Evolutionary conservation across 441 rosid species (phyloP).

Genomic region (Breynia disticha): DNA sequence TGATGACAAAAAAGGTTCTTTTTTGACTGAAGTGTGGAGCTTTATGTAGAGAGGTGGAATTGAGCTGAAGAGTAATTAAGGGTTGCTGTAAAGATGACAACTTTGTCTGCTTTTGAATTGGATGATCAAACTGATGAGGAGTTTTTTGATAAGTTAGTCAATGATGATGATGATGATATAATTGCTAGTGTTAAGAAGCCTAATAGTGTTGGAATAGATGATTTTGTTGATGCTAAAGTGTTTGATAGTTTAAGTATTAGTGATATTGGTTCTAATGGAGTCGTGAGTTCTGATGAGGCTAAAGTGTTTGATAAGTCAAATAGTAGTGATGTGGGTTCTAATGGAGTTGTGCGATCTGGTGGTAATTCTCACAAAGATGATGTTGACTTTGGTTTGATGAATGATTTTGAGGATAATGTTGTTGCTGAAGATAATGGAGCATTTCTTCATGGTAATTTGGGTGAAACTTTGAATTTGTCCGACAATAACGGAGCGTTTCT

Average conservation of each 20-base stretch:
- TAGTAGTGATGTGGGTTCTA: slow-evolving; percentile 5
- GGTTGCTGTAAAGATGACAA: slow-evolving; percentile 41
- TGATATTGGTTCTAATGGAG: slow-evolving; percentile 1
- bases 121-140: slow-evolving; percentile 89
- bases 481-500: too few relatives aligned
- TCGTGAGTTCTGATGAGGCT: slow-evolving; percentile 28
- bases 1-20: too few relatives aligned
- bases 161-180: slow-evolving; percentile 22
- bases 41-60: too few relatives aligned
- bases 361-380: not conserved
- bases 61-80: slow-evolving; percentile 5
- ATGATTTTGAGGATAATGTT: not conserved
- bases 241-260: slow-evolving; percentile 34
- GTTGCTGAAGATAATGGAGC: slow-evolving; percentile 7
- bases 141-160: slow-evolving; percentile 49
- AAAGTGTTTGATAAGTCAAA: slow-evolving; percentile 36
- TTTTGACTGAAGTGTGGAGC: too few relatives aligned
- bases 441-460: not conserved
- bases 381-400: not conserved
- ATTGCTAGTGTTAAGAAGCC: slow-evolving; percentile 7
- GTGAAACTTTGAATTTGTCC: slow-evolving; percentile 10
- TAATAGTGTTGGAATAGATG: slow-evolving; percentile 18
- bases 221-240: slow-evolving; percentile 31
- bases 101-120: slow-evolving; percentile 43
- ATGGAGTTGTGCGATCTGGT: slow-evolving; percentile 5